Evolutionary conservation across 2,329 filamentous ascomycete species (phyloP), one percentile per base, ranked within the genome.

Genomic region (Penicillium sp.): DNA sequence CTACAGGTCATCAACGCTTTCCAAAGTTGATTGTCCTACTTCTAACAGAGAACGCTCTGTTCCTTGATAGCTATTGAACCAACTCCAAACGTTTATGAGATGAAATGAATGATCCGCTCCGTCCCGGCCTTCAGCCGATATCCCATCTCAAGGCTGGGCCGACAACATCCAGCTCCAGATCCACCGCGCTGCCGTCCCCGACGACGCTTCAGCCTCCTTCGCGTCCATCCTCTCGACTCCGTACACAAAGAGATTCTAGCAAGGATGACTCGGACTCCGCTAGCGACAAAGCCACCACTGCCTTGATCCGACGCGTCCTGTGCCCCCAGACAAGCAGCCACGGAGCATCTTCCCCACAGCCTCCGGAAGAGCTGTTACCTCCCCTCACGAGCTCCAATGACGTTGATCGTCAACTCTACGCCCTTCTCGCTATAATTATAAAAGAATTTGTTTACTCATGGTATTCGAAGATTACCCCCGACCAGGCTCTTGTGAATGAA

Each of bases 381-480:
- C 92, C 93, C 39, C 81, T 99, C 69, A 97, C 93, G 49, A 96
- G 92, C 78, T 92, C 91, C 51, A 96, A 96, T 74, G 91, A 96
- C 66, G 86, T 97, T 59, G 94, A 99, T 74, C 79, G 96, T 56
- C 90, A 99, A 77, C 83, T 99, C 5, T 99, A 97, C 73, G 93
- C 91, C 29, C 84, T 97, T 59, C 87, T 99, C 60, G 90, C 94
- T 52, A 89, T 97, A 58, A 86, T 97, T 61, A 82, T 97, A 67
- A 87, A 90, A 69, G 92, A 97, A 63, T 96, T 92, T 73, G 89
- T 99, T 38, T 88, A 94, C 73, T 87, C 86, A 33, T 99, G 94
- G 94, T 99, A 99, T 79, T 83, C 82, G 63, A 93, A 89, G 74
- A 94, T 99, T 73, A 97, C 93, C 1, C 86, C 91, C 4, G 93